A percentile compares a stretch with the other conserved stretches of the same genome.
phyloP scores from a whole-genome alignment of 2,329 filamentous ascomycete species.

The Cladosporium sp. region DNA sequence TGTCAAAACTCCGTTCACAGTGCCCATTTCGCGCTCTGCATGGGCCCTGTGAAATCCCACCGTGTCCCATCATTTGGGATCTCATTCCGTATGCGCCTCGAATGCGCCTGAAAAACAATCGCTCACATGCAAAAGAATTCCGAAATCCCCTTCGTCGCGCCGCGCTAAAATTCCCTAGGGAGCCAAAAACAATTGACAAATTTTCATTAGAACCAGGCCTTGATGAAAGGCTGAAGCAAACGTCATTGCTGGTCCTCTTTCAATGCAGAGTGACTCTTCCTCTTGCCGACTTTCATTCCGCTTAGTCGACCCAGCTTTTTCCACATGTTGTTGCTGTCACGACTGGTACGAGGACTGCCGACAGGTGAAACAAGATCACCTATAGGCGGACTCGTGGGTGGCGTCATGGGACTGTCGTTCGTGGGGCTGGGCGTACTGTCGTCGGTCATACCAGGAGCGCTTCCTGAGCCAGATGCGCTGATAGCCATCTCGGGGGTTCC shows the following conservation, averaged over 20 bases:
- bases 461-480: constrained; percentile 42
- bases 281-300: constrained; percentile 35
- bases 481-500: constrained; percentile 14
- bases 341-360: constrained; percentile 16
- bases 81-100: neutral
- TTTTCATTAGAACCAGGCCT: neutral
- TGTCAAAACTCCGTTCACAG: constrained; percentile 2
- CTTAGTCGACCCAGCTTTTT: constrained; percentile 40
- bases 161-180: constrained; percentile 8
- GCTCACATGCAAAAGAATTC: constrained; percentile 6
- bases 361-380: constrained; percentile 28
- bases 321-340: constrained; percentile 33
- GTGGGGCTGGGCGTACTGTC: constrained; percentile 61
- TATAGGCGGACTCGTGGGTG: constrained; percentile 69
- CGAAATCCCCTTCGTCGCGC: neutral
- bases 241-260: constrained; percentile 24
- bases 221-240: neutral
- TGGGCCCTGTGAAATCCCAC: neutral
- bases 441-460: constrained; percentile 56
- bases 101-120: constrained; percentile 1
- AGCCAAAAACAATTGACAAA: neutral
- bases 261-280: constrained; percentile 35
- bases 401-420: constrained; percentile 64
- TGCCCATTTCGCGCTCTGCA: neutral
- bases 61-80: neutral